Percentiles rank a stretch among this genome's conserved stretches.
Conservation (phyloP, 2,329 filamentous ascomycete species). For the Colletotrichum tropicale region DNA sequence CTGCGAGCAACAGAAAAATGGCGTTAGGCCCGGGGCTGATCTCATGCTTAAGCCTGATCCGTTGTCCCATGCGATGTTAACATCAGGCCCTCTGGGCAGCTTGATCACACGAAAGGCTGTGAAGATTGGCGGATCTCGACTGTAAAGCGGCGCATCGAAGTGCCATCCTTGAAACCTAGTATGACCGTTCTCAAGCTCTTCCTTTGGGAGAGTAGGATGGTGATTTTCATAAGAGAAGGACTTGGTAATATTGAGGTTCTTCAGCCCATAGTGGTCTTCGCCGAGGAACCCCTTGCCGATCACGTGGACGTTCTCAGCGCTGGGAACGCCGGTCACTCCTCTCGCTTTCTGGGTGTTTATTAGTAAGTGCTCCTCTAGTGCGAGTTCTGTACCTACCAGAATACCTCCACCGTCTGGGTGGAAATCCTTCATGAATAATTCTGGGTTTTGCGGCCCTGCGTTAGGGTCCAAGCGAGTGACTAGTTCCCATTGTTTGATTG, state of each 20-base stretch:
- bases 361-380: neutral
- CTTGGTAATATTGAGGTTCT: conserved; percentile 34
- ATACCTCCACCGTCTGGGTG: conserved; percentile 42
- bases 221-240: conserved; percentile 42
- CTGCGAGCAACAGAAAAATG: conserved; percentile 47
- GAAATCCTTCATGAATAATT: conserved; percentile 45
- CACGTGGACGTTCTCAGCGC: conserved; percentile 46
- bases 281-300: conserved; percentile 52
- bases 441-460: conserved; percentile 42
- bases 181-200: conserved; percentile 42
- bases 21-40: conserved; percentile 45
- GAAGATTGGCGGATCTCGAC: conserved; percentile 43
- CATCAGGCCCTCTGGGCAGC: conserved; percentile 37
- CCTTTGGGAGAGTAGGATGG: conserved; percentile 30
- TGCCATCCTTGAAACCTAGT: conserved; percentile 53
- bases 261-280: conserved; percentile 46
- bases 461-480: conserved; percentile 45
- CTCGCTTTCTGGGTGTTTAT: conserved; percentile 26
- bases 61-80: conserved; percentile 47
- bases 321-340: conserved; percentile 41
- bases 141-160: conserved; percentile 49
- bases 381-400: conserved; percentile 25
- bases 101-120: conserved; percentile 44
- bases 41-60: conserved; percentile 44
- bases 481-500: conserved; percentile 49